Base-by-base conservation (phyloP, 768 basidiomycete species). In the Serpula lacrymans region DNA sequence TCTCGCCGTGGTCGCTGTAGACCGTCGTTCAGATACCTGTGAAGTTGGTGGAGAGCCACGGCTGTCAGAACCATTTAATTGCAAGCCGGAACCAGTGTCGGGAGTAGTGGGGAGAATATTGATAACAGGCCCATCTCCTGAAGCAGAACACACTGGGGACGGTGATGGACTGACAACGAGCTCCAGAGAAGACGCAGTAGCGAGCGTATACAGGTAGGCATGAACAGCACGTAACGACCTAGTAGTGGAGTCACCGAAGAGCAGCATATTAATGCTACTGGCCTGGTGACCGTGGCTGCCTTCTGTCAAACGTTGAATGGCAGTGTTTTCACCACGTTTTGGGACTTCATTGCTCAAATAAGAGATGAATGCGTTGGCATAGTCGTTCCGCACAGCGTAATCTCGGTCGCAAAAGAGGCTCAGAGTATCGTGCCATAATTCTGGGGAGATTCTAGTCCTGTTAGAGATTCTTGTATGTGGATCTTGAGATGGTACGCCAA, bases 371-470 rank as follows among this genome's bases (percentile, higher is more conserved):
- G 82, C 78, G 26, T 74, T 66, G 1, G 82, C 75, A 56, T 92
- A 94, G 48, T 88, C 86, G 10, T 78, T 75, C 41, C 93, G 80
- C 16, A 94, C 80, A n/a, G 77, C 67, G 51, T 77, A 83, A 42
- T 89, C 82, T 10, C 65, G 59, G 55, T 95, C 90, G 56, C 90
- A 94, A 4, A 95, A 63, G 20, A 96, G 69, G 34, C 83, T 84
- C 31, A 95, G 61, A 2, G 88, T 93, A 46, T 95, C 92, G 57
- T 92, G 88, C 91, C 91, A 95, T 24, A 85, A 77, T 54, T 92
- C 90, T 21, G 86, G 83, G 3, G 84, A 71, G 23, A 96, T 75
- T 46, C 72, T 72, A 8, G 79, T 81, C 43, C 88, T 69, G 37
- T 80, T 72, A n/a, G 78, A 69, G 18, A 63, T 55, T 17, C 68